phyloP scores from a whole-genome alignment of 768 basidiomycete genomes.

The Boletellus emodensis region DNA sequence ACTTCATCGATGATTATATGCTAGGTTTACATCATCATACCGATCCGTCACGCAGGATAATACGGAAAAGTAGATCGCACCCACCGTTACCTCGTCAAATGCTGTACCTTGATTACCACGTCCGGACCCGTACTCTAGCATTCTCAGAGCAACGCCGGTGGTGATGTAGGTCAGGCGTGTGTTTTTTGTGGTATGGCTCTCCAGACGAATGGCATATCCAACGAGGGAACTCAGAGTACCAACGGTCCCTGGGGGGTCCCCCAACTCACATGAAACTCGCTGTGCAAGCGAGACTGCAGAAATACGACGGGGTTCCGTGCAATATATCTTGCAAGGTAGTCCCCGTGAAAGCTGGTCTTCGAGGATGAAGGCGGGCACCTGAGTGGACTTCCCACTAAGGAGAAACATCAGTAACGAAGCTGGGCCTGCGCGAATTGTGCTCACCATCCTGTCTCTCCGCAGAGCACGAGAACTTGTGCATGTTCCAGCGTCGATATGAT shows the following conservation, averaged over 20 bases:
- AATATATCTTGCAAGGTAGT: slow-evolving; percentile 83
- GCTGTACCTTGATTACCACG: slow-evolving; percentile 68
- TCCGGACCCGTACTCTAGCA: slow-evolving; percentile 86
- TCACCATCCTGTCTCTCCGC: slow-evolving; percentile 75
- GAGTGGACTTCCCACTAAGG: slow-evolving; percentile 90
- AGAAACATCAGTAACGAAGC: slow-evolving; percentile 3
- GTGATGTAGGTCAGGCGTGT: slow-evolving; percentile 85
- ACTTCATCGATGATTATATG: slow-evolving; percentile 98
- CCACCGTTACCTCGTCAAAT: slow-evolving; percentile 92
- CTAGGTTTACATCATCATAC: slow-evolving; percentile 34
- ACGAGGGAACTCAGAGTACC: slow-evolving; percentile 78
- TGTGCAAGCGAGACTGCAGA: slow-evolving; percentile 95
- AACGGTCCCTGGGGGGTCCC: slow-evolving; percentile 74
- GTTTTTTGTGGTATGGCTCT: slow-evolving; percentile 76
- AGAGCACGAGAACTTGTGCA: slow-evolving; percentile 84
- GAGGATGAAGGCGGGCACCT: slow-evolving; percentile 90
- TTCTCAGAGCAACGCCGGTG: slow-evolving; percentile 91
- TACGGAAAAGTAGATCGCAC: slow-evolving; percentile 18
- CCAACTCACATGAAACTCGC: slow-evolving; percentile 87
- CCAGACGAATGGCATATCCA: slow-evolving; percentile 92
- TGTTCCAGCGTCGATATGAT: slow-evolving; percentile 68
- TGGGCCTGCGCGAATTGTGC: slow-evolving; percentile 38
- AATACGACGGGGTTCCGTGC: slow-evolving; percentile 93
- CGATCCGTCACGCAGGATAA: background rate
- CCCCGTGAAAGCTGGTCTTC: slow-evolving; percentile 84